Base-by-base conservation (phyloP, 192 early-diverging fungal genomes). In the Entrophospora sp. region DNA sequence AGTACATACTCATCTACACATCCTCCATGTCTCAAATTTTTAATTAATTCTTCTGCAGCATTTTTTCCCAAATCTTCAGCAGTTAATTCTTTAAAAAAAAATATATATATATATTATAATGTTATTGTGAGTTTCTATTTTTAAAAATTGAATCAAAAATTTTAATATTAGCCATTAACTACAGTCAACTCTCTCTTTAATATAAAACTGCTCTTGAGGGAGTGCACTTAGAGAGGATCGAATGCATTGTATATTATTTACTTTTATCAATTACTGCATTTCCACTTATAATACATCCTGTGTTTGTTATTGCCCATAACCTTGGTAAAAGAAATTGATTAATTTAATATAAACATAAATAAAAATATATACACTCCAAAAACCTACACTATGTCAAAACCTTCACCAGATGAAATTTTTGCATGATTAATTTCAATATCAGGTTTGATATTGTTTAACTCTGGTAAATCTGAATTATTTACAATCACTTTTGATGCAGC, bases 241-340 rank as follows among this genome's bases (percentile, higher is more conserved):
- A n/a, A n/a, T n/a, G n/a, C n/a, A n/a, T n/a, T n/a, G n/a, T n/a
- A n/a, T n/a, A n/a, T n/a, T n/a, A n/a, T 25, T 28, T 38, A 66
- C 64, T 20, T 53, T 28, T 42, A 18, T 66, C 40, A 27, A 4
- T 57, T 13, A 76, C 14, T 7, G 58, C 37, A 43, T 64, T 48
- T 8, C 75, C 75, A 30, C 59, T 68, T 22, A 76, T 30, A 8
- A 75, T 55, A 38, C 76, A 78, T 9, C 75, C 75, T 8, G 75
- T 64, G 35, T 53, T 71, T 24, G 75, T 76, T 18, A 55, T 64
- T 56, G 51, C 64, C 69, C 69, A 65, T 14, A 70, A 53, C 20
- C 63, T 67, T n/a, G n/a, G n/a, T n/a, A 35, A 27, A 7, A 18
- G 25, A 35, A 34, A 62, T 34, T 7, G 18, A 45, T 24, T 14